Percentiles rank a stretch among this genome's conserved stretches.
Conservation (phyloP, 805 yeast species). For the Candida nemodendra region DNA sequence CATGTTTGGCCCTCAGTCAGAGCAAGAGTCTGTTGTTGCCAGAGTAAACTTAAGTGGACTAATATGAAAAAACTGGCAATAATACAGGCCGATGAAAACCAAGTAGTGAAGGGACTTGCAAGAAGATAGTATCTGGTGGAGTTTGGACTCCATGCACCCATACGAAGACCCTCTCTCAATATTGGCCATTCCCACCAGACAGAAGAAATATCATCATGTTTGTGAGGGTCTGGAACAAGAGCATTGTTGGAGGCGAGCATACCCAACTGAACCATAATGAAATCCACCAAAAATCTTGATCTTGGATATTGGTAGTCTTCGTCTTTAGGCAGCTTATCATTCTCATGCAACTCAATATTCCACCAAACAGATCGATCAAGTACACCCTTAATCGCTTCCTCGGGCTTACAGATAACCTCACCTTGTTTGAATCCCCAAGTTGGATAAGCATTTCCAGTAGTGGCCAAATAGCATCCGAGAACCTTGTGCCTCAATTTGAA, state of each 20-base stretch:
- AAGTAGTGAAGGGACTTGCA: conserved; percentile 63
- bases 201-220: conserved; percentile 69
- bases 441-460: conserved; percentile 80
- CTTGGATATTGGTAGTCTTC: conserved; percentile 39
- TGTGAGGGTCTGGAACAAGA: conserved; percentile 71
- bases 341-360: conserved; percentile 73
- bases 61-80: conserved; percentile 40
- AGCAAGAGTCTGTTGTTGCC: conserved; percentile 69
- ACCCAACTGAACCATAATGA: conserved; percentile 67
- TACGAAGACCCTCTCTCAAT: conserved; percentile 63
- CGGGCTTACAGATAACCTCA: conserved; percentile 67
- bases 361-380: conserved; percentile 70
- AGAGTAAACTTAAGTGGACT: conserved; percentile 40
- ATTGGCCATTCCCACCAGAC: conserved; percentile 86
- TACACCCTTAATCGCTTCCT: conserved; percentile 30
- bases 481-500: conserved; percentile 69
- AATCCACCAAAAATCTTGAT: conserved; percentile 63
- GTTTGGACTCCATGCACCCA: conserved; percentile 68
- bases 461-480: conserved; percentile 81
- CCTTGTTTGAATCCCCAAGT: conserved; percentile 99
- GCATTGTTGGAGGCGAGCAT: conserved; percentile 88
- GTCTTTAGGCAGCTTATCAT: conserved; percentile 43
- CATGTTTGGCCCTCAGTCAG: conserved; percentile 29
- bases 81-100: conserved; percentile 58
- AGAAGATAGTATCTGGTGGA: conserved; percentile 61